Base-by-base conservation (phyloP, 2,329 filamentous ascomycete species). In the Thermothelomyces thermophilus region DNA sequence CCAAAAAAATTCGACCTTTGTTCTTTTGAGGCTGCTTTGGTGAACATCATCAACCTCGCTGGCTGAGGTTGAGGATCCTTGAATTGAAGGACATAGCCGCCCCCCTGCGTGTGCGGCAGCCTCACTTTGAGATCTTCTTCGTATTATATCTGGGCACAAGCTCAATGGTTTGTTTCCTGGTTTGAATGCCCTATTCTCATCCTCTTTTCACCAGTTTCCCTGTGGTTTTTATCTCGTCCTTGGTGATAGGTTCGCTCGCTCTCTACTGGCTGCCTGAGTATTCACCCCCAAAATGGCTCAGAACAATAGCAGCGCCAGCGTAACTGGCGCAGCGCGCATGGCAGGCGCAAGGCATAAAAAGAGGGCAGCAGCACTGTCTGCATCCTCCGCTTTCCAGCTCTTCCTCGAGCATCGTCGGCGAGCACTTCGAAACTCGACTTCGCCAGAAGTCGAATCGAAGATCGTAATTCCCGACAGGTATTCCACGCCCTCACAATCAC, bases 271-370 rank as follows among this genome's bases (percentile, higher is more conserved):
- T 35, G 33, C 14, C 14, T 35, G 13, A 6, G 13, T 50, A 44
- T 36, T 46, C n/a, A 42, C 24, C 16, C 19, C 26, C 33, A 48
- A 16, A 11, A 55, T 53, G 52, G 46, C 24, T 36, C 30, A 31
- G 10, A 35, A 53, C 55, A 53, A 48, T 46, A 51, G 40, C 46
- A 50, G 30, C 19, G 48, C n/a, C 35, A 35, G 45, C 41, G 48
- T 22, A 26, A n/a, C 17, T 39, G 48, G 46, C 49, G 44, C 54
- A 46, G 43, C 33, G 17, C 28, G 43, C 5, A 24, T 17, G 14
- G 19, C 50, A 2, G 17, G 11, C 14, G 8, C 35, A 14, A 17
- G 7, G 14, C 24, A n/a, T 40, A 36, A 36, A 20, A 24, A 31
- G 14, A 39, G 31, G 20, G 17, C 52, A 30, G 20, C 49, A 33